Percentiles rank a stretch among this genome's conserved stretches.
These are phyloP conservation scores for Penicillium diatomitis DNA, from an alignment of 495 filamentous ascomycete species.

Conservation along the genomic window DNA sequence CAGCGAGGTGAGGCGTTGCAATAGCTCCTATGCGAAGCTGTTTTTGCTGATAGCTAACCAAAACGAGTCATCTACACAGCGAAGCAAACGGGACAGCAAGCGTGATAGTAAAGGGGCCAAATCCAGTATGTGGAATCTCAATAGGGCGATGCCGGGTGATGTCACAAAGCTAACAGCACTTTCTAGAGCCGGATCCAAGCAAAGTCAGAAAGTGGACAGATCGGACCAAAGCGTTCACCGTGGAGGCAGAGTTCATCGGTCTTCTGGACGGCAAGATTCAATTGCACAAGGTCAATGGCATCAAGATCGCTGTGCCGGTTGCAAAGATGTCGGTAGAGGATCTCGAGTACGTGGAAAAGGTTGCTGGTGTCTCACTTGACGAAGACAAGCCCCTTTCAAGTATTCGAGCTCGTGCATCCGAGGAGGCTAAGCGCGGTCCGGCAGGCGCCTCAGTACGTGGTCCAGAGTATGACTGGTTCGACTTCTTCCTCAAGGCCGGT, in stretches of 20 bases:
- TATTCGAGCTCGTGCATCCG: conserved; percentile 37
- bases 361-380: conserved; percentile 80
- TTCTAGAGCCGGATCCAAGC: conserved; percentile 66
- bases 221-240: conserved; percentile 87
- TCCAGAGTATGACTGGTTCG: conserved; percentile 91
- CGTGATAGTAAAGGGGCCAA: conserved; percentile 42
- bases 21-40: too few species aligned
- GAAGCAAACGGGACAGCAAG: conserved; percentile 59
- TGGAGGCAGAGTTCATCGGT: conserved; percentile 94
- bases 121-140: conserved; percentile 57
- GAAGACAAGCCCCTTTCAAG: conserved; percentile 93
- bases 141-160: not conserved
- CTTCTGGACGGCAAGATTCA: conserved; percentile 90
- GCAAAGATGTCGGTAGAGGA: conserved; percentile 92
- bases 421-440: conserved; percentile 17
- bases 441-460: conserved; percentile 49
- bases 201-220: conserved; percentile 93
- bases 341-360: conserved; percentile 83
- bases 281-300: conserved; percentile 93
- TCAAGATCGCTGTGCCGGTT: conserved; percentile 95
- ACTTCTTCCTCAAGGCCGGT: conserved; percentile 90
- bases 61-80: conserved; percentile 42
- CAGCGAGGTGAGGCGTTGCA: conserved; percentile 51
- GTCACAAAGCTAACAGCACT: conserved; percentile 8
- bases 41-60: too few species aligned